phyloP scores from a whole-genome alignment of 371 early-diverging fungal genomes.

The Zopfochytrium polystomum region DNA sequence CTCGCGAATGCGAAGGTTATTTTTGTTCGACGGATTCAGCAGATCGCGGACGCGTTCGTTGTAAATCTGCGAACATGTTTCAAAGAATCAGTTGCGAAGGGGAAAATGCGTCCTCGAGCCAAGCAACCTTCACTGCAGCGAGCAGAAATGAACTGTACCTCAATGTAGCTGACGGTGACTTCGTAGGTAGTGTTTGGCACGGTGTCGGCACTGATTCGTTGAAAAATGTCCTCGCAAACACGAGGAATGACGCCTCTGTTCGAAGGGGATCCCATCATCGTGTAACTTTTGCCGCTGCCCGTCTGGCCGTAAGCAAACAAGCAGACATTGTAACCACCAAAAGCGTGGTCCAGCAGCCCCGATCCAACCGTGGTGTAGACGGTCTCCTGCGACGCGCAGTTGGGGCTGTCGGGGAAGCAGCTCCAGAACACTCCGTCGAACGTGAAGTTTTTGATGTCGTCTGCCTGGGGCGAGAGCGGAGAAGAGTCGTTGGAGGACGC shows the following conservation, averaged over 20 bases:
- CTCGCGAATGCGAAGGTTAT: constrained; percentile 78
- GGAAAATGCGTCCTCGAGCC: too few relatives aligned
- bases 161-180: constrained; percentile 84
- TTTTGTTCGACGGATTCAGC: constrained; percentile 70
- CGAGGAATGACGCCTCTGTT: constrained; percentile 78
- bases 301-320: constrained; percentile 99
- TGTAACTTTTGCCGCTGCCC: constrained; percentile 87
- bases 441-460: constrained; percentile 59
- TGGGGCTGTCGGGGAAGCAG: constrained; percentile 1
- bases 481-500: too few relatives aligned
- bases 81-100: too few relatives aligned
- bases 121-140: neutral
- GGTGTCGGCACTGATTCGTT: constrained; percentile 50
- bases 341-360: constrained; percentile 79
- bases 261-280: constrained; percentile 34
- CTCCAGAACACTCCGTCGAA: constrained; percentile 88
- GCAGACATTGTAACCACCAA: constrained; percentile 97
- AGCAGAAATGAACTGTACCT: constrained; percentile 25
- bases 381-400: constrained; percentile 69
- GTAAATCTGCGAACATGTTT: constrained; percentile 52
- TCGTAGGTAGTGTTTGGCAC: constrained; percentile 54
- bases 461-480: too few relatives aligned
- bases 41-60: constrained; percentile 90
- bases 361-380: constrained; percentile 76
- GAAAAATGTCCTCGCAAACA: constrained; percentile 68